These are phyloP conservation scores for Phytophthora litchii DNA, from an alignment of 352 stramenopile species.

Conservation along the genomic window DNA sequence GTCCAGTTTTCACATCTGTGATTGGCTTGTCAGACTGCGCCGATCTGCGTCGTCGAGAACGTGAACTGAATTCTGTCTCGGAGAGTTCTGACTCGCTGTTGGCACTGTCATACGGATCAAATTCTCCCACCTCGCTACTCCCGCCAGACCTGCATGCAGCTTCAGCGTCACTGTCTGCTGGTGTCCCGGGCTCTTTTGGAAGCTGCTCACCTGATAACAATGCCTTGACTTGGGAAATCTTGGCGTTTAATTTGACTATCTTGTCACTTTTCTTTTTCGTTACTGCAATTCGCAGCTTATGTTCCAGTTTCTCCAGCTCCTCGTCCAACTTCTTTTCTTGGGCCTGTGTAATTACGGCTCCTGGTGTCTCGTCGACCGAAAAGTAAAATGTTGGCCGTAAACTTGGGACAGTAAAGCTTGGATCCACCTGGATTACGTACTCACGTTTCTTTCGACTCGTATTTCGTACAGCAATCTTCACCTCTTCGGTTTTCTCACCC, in stretches of 20 bases:
- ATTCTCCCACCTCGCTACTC: conserved; percentile 35
- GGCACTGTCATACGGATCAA: conserved; percentile 73
- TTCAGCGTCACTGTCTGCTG: conserved; percentile 48
- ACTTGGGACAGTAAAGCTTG: conserved; percentile 62
- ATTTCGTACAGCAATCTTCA: conserved; percentile 88
- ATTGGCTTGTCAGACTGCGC: conserved; percentile 33
- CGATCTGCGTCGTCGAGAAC: conserved; percentile 36
- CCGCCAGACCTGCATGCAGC: conserved; percentile 27
- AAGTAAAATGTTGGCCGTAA: conserved; percentile 86
- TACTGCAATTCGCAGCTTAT: conserved; percentile 88
- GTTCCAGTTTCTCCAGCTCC: conserved; percentile 90
- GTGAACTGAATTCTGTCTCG: conserved; percentile 58
- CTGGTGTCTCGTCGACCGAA: conserved; percentile 81
- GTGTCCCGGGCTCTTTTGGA: conserved; percentile 46
- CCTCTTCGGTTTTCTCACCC: conserved; percentile 80
- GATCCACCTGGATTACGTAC: conserved; percentile 88
- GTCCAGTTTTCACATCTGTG: conserved; percentile 31
- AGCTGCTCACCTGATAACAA: conserved; percentile 80
- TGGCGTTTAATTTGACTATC: conserved; percentile 83
- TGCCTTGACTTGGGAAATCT: conserved; percentile 82
- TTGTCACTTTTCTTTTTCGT: conserved; percentile 92
- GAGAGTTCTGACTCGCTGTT: conserved; percentile 90
- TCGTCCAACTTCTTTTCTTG: conserved; percentile 92
- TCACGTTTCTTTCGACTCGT: conserved; percentile 89
- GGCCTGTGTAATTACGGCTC: conserved; percentile 84